These are phyloP conservation scores for Mrakia gelida DNA, from an alignment of 768 basidiomycete genomes.

Conservation along the genomic window DNA sequence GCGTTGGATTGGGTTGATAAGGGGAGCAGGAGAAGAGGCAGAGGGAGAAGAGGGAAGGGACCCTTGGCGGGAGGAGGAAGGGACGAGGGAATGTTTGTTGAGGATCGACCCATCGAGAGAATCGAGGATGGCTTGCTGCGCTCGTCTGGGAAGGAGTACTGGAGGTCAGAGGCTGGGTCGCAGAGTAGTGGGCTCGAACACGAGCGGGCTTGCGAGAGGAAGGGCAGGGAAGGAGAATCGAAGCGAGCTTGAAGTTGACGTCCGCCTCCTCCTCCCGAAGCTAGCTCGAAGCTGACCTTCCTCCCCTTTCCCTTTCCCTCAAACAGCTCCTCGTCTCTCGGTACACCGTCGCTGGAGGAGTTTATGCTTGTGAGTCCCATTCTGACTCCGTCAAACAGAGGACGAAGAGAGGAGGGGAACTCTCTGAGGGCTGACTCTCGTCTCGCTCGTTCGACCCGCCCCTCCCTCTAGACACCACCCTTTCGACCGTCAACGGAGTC, in stretches of 20 bases:
- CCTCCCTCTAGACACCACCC: background rate
- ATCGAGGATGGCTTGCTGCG: too few species aligned
- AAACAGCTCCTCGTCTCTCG: conserved; percentile 12
- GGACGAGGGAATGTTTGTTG: background rate
- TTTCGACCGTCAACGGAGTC: conserved; percentile 8
- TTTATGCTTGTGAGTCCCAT: background rate
- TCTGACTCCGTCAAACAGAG: background rate
- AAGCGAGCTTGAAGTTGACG: background rate
- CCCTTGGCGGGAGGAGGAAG: background rate
- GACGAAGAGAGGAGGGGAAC: too few species aligned
- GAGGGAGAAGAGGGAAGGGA: background rate
- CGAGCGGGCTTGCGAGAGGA: background rate
- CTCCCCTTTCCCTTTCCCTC: background rate
- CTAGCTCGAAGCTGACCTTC: background rate
- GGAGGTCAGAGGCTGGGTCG: too few species aligned
- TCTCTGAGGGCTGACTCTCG: background rate
- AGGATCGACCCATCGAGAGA: background rate
- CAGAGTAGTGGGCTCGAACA: too few species aligned
- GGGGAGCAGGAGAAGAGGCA: background rate
- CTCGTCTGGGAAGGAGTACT: too few species aligned
- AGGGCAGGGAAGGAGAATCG: background rate
- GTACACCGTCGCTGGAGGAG: background rate
- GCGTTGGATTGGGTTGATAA: background rate
- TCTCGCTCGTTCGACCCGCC: too few species aligned
- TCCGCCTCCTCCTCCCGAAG: too few species aligned